Base-by-base conservation (phyloP, 2,329 filamentous ascomycete genomes). In the Diaporthe sp. region DNA sequence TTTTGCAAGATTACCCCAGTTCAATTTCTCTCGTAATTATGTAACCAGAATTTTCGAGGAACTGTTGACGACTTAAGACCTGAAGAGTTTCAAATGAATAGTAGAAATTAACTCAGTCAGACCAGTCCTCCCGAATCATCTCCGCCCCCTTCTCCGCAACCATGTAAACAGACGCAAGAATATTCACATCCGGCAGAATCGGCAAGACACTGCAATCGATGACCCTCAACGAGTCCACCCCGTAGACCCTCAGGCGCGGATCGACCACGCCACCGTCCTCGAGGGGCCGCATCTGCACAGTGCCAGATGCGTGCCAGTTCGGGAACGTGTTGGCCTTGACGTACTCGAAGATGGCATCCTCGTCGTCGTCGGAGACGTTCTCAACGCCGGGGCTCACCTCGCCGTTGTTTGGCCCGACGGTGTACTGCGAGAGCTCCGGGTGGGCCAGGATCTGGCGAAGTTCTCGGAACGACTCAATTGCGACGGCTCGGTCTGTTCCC, bases 161-260 rank as follows among this genome's bases (percentile, higher is more conserved):
- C n/a, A 74, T 74, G 58, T 77, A 77, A 17, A 75, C 70, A 4
- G 77, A 68, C 40, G 77, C 76, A 28, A 77, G 76, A 33, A 79
- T 75, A 72, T 82, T 81, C 2, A 78, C 80, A 30, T 77, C 74
- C 8, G 85, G 84, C 38, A 86, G 81, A 33, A 85, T 76, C 8
- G 85, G 85, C 38, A 86, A 82, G 35, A 86, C 81, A 38, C 82
- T 83, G 8, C 83, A 82, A 74, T 87, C 85, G 3, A 85, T 83
- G 30, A 86, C 79, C 22, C 85, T 80, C 58, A 87, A 77, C 69
- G 84, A 84, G 30, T 78, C 77, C 22, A 81, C 82, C 3, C 85
- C 85, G 74, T 85, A 85, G 0, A 86, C 85, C 54, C 80, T 75
- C 58, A 86, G 76, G 19, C 81, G 77, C 38, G 82, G 74, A 70